These are phyloP conservation scores for Globisporangium solare DNA, from an alignment of 352 stramenopile genomes.

Conservation along the genomic window DNA sequence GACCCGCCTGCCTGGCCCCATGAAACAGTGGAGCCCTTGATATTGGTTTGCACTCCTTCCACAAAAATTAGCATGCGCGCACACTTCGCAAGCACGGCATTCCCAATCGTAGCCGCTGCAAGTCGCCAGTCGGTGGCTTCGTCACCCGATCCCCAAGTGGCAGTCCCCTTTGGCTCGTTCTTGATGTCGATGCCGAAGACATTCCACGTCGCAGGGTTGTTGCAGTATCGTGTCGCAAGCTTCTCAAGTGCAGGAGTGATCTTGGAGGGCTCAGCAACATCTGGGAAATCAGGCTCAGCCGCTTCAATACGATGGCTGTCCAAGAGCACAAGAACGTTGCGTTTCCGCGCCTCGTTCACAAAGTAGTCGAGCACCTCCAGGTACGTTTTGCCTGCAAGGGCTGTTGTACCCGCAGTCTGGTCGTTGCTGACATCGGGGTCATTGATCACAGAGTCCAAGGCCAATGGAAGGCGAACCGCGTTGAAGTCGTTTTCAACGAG, in stretches of 20 bases:
- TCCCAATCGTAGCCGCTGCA: slow-evolving; percentile 57
- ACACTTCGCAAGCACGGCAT: slow-evolving; percentile 59
- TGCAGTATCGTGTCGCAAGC: slow-evolving; percentile 56
- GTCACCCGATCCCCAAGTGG: slow-evolving; percentile 59
- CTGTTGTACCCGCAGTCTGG: slow-evolving; percentile 36
- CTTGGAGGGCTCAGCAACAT: slow-evolving; percentile 44
- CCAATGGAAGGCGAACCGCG: slow-evolving; percentile 54
- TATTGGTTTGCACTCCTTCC: slow-evolving; percentile 68
- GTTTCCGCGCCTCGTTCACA: slow-evolving; percentile 43
- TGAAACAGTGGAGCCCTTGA: slow-evolving; percentile 43
- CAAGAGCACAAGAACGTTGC: slow-evolving; percentile 71
- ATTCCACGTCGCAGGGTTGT: slow-evolving; percentile 61
- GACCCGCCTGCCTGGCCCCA: slow-evolving; percentile 64
- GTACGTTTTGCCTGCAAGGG: slow-evolving; percentile 48
- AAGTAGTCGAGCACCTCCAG: slow-evolving; percentile 57
- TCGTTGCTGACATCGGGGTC: slow-evolving; percentile 37
- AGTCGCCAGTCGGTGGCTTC: slow-evolving; percentile 62
- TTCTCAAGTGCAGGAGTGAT: slow-evolving; percentile 52
- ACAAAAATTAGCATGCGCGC: slow-evolving; percentile 66
- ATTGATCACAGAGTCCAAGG: slow-evolving; percentile 57
- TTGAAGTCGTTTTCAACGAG: slow-evolving; percentile 50
- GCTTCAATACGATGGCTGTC: slow-evolving; percentile 61
- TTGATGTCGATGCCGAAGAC: slow-evolving; percentile 76
- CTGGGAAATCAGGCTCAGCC: slow-evolving; percentile 49
- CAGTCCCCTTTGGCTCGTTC: slow-evolving; percentile 69